A percentile compares a stretch with the other conserved stretches of the same genome.
Conservation (phyloP, 140 eudicot genomes). For the Oenanthe javanica region DNA sequence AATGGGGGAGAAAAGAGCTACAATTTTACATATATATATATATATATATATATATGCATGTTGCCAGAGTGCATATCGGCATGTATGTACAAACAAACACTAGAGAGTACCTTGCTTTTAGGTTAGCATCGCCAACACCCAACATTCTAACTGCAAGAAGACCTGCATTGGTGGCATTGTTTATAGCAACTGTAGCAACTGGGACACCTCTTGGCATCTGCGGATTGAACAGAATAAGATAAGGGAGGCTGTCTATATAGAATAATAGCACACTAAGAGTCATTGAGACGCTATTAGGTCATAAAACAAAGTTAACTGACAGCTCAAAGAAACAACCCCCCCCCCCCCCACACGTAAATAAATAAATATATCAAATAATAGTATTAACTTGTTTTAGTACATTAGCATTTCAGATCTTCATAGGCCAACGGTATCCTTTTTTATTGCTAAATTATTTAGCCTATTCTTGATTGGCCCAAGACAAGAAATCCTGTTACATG, state of each 20-base stretch:
- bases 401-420: background rate
- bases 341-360: background rate
- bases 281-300: too few species aligned
- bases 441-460: background rate
- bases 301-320: background rate
- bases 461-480: background rate
- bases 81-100: constrained; percentile 11
- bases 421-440: background rate
- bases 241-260: background rate
- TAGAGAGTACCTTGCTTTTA: constrained; percentile 55
- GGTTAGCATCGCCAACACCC: constrained; percentile 53
- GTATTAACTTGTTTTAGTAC: background rate
- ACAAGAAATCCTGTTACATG: background rate
- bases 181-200: constrained; percentile 93
- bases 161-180: constrained; percentile 95
- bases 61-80: background rate
- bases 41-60: background rate
- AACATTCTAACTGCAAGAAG: constrained; percentile 75
- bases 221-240: background rate
- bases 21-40: too few species aligned
- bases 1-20: background rate
- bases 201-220: constrained; percentile 99
- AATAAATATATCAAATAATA: background rate
- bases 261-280: background rate
- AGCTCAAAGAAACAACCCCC: background rate